These are phyloP conservation scores for Carallia pectinifolia DNA, from an alignment of 345 rosid species.

Conservation along the genomic window DNA sequence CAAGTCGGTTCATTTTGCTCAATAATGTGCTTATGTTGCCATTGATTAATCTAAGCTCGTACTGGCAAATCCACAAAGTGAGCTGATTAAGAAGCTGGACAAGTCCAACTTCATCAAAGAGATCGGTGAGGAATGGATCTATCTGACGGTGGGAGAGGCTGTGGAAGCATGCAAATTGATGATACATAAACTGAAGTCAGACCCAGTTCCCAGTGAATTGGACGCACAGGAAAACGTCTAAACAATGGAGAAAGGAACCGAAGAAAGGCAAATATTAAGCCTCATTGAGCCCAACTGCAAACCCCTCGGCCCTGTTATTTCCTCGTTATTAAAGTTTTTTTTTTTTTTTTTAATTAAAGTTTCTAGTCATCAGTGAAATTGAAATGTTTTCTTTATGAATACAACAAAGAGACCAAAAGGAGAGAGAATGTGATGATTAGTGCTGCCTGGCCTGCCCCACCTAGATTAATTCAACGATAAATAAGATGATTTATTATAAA, in stretches of 20 bases:
- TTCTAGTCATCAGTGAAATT: not conserved
- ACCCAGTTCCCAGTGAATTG: not conserved
- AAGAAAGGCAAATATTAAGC: not conserved
- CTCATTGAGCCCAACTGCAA: not conserved
- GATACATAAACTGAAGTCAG: slow-evolving; percentile 19
- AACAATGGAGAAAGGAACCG: not conserved
- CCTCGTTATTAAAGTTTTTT: no score
- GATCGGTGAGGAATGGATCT: slow-evolving; percentile 31
- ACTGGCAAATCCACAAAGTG: slow-evolving; percentile 30
- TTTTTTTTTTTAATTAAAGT: no score
- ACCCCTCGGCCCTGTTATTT: no score
- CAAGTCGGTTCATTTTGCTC: no score
- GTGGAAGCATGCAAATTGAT: slow-evolving; percentile 29
- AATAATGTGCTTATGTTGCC: not conserved
- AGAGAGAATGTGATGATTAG: no score
- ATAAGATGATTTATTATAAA: not conserved
- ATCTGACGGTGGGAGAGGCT: slow-evolving; percentile 29
- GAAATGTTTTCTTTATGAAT: not conserved
- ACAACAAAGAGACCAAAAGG: no score
- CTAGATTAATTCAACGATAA: not conserved
- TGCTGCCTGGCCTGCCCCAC: not conserved
- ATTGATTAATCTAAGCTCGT: slow-evolving; percentile 20
- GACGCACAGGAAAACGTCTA: slow-evolving; percentile 19
- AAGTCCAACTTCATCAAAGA: slow-evolving; percentile 22
- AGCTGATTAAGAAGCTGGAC: slow-evolving; percentile 33